Conservation (phyloP, 257 asterid genomes). For the Solanum rostratum region DNA sequence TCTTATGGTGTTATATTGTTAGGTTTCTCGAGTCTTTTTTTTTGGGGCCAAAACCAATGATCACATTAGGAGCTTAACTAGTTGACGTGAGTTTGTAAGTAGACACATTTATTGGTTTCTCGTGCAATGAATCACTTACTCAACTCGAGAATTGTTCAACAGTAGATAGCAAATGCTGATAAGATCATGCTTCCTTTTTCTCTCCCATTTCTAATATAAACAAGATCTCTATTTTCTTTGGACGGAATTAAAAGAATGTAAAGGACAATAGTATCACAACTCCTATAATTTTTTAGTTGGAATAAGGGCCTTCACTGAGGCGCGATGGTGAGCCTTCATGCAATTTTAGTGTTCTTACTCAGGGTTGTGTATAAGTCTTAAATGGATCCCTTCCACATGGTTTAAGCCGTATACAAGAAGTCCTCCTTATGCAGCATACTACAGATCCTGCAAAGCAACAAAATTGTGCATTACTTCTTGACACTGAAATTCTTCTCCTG, state of each 20-base stretch:
- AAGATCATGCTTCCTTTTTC: background rate
- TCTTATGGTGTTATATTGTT: background rate
- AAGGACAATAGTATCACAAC: background rate
- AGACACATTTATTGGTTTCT: background rate
- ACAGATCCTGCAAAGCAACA: background rate
- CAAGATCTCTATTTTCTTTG: background rate
- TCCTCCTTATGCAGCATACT: background rate
- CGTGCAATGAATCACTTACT: background rate
- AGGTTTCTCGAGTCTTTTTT: background rate
- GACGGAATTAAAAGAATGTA: background rate
- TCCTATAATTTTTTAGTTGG: background rate
- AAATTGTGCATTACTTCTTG: background rate
- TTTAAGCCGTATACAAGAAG: background rate
- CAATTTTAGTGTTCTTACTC: background rate
- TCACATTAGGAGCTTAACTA: background rate
- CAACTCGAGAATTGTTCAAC: background rate
- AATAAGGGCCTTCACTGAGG: background rate
- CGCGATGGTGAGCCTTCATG: background rate
- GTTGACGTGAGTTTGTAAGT: background rate
- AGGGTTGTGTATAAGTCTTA: background rate
- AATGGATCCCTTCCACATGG: background rate
- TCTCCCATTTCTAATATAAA: background rate
- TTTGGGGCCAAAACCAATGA: background rate
- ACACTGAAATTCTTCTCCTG: background rate
- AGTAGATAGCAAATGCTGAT: background rate